Conservation (phyloP, 345 rosid species). For the Heritiera littoralis region DNA sequence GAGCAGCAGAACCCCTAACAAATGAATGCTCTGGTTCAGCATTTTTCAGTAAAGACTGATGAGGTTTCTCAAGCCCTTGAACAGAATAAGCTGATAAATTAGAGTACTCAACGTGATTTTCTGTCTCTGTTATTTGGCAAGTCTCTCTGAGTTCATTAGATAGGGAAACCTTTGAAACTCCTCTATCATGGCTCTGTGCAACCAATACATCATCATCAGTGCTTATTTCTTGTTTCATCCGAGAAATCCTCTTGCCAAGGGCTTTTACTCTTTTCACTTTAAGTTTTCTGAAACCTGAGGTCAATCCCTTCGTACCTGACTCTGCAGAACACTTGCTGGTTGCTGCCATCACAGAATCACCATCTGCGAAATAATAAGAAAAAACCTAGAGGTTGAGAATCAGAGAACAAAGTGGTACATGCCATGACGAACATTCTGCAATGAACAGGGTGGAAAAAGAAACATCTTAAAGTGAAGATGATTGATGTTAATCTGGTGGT, state of each 20-base stretch:
- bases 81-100: not conserved
- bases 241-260: slow-evolving; percentile 48
- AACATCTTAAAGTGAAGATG: not conserved
- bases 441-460: not conserved
- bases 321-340: slow-evolving; percentile 20
- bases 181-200: slow-evolving; percentile 16
- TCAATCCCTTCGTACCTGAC: slow-evolving; percentile 22
- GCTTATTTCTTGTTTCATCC: slow-evolving; percentile 33
- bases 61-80: slow-evolving; percentile 17
- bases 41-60: slow-evolving; percentile 28
- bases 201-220: slow-evolving; percentile 27
- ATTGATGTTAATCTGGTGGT: not conserved
- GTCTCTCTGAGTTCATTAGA: slow-evolving; percentile 21
- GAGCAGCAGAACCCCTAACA: slow-evolving; percentile 40
- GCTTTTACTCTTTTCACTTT: slow-evolving; percentile 63
- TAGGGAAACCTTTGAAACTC: slow-evolving; percentile 3
- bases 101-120: slow-evolving; percentile 10
- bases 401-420: not conserved
- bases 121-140: slow-evolving; percentile 14
- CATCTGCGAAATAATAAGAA: slow-evolving; percentile 24
- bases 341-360: not conserved
- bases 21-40: slow-evolving; percentile 29
- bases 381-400: not conserved
- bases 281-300: slow-evolving; percentile 51
- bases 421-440: not conserved